A percentile compares a stretch with the other conserved stretches of the same genome.
Conservation (phyloP, 176 grass and related monocot genomes). For the Dactylis glomerata region DNA sequence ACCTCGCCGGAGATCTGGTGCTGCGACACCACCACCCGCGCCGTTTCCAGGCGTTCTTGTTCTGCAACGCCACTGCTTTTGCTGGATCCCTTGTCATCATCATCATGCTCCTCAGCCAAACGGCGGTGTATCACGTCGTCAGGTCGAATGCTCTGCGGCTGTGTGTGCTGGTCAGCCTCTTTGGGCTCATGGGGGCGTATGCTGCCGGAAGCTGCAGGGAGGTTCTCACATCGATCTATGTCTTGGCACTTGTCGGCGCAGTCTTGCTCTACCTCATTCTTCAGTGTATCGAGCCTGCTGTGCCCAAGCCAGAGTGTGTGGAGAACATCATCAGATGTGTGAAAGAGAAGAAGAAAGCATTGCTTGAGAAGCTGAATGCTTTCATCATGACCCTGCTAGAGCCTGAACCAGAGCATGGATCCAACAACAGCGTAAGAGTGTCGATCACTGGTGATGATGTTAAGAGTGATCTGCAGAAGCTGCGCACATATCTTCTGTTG, state of each 20-base stretch:
- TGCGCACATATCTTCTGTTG: conserved; percentile 35
- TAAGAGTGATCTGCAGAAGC: conserved; percentile 25
- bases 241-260: conserved; percentile 31
- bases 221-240: conserved; percentile 32
- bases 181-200: conserved; percentile 46
- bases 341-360: not conserved
- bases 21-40: conserved; percentile 30
- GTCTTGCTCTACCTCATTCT: conserved; percentile 22
- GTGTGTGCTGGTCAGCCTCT: conserved; percentile 37
- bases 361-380: not conserved
- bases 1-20: conserved; percentile 33
- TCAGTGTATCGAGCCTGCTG: conserved; percentile 19
- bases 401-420: not conserved
- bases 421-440: not conserved
- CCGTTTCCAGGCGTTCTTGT: conserved; percentile 34
- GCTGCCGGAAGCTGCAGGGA: conserved; percentile 45
- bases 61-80: conserved; percentile 49
- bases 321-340: not conserved
- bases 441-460: not conserved
- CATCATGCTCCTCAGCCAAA: conserved; percentile 37
- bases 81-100: conserved; percentile 38
- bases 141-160: conserved; percentile 39
- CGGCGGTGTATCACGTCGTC: conserved; percentile 39
- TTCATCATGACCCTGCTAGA: not conserved
- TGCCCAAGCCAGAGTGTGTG: not conserved